phyloP scores from a whole-genome alignment of 768 basidiomycete genomes.

The Asterophora lycoperdoides region DNA sequence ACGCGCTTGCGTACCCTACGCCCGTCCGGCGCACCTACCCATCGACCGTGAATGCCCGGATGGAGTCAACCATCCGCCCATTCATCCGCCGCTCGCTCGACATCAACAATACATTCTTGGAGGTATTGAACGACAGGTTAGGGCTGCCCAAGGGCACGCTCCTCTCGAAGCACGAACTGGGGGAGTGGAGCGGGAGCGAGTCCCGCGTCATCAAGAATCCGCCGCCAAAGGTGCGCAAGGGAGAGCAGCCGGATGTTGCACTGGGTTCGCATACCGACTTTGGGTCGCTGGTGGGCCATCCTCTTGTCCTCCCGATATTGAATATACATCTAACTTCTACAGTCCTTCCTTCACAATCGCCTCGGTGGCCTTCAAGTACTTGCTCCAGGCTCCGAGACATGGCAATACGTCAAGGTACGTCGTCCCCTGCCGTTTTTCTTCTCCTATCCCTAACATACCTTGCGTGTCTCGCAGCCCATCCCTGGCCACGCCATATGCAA shows the following conservation, averaged over 20 bases:
- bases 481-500: slow-evolving; percentile 54
- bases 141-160: slow-evolving; percentile 50
- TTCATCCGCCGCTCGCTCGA: slow-evolving; percentile 57
- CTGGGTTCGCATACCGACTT: slow-evolving; percentile 69
- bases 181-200: slow-evolving; percentile 54
- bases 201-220: slow-evolving; percentile 50
- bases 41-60: slow-evolving; percentile 40
- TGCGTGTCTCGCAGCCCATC: slow-evolving; percentile 40
- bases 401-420: slow-evolving; percentile 66
- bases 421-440: slow-evolving; percentile 2
- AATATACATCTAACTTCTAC: slow-evolving; percentile 20
- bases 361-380: slow-evolving; percentile 70
- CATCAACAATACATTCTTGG: slow-evolving; percentile 49
- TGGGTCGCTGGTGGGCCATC: slow-evolving; percentile 53
- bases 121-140: slow-evolving; percentile 53
- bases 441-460: neutral
- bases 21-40: slow-evolving; percentile 57
- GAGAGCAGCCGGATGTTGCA: neutral
- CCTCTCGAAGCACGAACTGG: slow-evolving; percentile 35
- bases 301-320: slow-evolving; percentile 10
- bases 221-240: slow-evolving; percentile 24
- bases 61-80: slow-evolving; percentile 45
- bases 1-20: slow-evolving; percentile 55
- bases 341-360: slow-evolving; percentile 68
- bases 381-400: slow-evolving; percentile 53